A percentile compares a stretch with the other conserved stretches of the same genome.
Evolutionary conservation across 2,329 filamentous ascomycete species (phyloP).

Genomic region (Ceratocystis ficicola): DNA sequence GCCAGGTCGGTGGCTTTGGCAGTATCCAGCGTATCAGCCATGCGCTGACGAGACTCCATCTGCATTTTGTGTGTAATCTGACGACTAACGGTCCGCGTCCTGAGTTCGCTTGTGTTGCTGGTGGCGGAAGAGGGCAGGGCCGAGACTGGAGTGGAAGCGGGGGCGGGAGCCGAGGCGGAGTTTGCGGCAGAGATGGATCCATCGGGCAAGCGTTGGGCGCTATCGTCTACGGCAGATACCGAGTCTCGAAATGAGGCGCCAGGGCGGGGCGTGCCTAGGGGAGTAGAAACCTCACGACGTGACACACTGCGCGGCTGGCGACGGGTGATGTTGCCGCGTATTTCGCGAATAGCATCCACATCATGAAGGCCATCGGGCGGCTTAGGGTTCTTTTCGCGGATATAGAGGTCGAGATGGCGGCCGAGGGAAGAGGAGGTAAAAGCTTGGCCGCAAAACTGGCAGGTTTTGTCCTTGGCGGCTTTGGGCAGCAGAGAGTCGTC

Average conservation of each 20-base stretch:
- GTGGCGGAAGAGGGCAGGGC: slow-evolving; percentile 23
- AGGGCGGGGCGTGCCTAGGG: slow-evolving; percentile 37
- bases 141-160: slow-evolving; percentile 27
- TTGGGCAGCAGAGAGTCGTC: slow-evolving; percentile 21
- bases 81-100: slow-evolving; percentile 38
- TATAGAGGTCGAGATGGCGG: slow-evolving; percentile 85
- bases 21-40: slow-evolving; percentile 63
- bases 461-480: slow-evolving; percentile 71
- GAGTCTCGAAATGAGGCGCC: slow-evolving; percentile 28
- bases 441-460: slow-evolving; percentile 74
- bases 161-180: slow-evolving; percentile 29
- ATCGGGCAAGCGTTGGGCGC: slow-evolving; percentile 25
- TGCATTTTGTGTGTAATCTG: slow-evolving; percentile 47
- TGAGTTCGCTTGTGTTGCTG: slow-evolving; percentile 13
- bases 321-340: slow-evolving; percentile 75
- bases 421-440: slow-evolving; percentile 92
- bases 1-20: slow-evolving; percentile 74
- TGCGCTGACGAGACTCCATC: slow-evolving; percentile 50
- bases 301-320: slow-evolving; percentile 53
- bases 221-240: slow-evolving; percentile 30
- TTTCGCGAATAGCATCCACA: slow-evolving; percentile 74
- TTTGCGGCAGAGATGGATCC: background rate
- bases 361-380: slow-evolving; percentile 76
- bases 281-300: slow-evolving; percentile 48
- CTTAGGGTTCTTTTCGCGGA: slow-evolving; percentile 86